phyloP scores from a whole-genome alignment of 2,329 filamentous ascomycete genomes.

The Exutisphaerella laricina region DNA sequence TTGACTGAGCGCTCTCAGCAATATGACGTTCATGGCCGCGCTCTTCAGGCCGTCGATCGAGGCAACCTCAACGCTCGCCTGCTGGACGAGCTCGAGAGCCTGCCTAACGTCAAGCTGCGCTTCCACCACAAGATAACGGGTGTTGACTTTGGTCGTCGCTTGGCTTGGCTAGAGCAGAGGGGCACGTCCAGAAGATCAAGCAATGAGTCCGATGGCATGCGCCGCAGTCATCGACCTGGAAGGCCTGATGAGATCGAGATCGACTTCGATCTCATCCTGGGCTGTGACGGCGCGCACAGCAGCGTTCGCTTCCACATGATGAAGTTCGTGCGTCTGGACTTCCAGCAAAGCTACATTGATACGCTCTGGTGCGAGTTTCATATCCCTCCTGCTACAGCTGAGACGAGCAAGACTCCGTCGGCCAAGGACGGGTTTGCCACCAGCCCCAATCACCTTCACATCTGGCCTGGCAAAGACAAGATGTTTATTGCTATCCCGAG shows the following conservation, averaged over 20 bases:
- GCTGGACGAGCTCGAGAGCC: conserved; percentile 72
- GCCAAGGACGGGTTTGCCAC: conserved; percentile 61
- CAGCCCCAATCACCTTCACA: conserved; percentile 89
- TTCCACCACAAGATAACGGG: conserved; percentile 93
- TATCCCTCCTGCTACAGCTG: conserved; percentile 52
- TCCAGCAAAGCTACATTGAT: conserved; percentile 91
- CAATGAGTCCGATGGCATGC: conserved; percentile 12
- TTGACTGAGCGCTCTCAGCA: conserved; percentile 75
- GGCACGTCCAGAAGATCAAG: conserved; percentile 19
- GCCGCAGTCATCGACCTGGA: conserved; percentile 18
- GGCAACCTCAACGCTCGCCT: conserved; percentile 75
- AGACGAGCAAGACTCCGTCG: conserved; percentile 24
- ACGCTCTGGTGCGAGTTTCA: conserved; percentile 96
- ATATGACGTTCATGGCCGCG: conserved; percentile 82
- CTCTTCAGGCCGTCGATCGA: conserved; percentile 80
- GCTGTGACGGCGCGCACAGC: conserved; percentile 92
- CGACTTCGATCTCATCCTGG: conserved; percentile 86
- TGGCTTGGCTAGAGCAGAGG: conserved; percentile 76
- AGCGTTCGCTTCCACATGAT: conserved; percentile 88
- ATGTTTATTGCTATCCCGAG: conserved; percentile 98
- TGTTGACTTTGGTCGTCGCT: conserved; percentile 71
- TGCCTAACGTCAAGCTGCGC: conserved; percentile 84
- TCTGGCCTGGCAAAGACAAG: conserved; percentile 81
- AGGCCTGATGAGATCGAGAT: conserved; percentile 64
- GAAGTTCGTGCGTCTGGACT: conserved; percentile 89